Conservation (phyloP, 345 rosid species). For the Salix suchowensis region DNA sequence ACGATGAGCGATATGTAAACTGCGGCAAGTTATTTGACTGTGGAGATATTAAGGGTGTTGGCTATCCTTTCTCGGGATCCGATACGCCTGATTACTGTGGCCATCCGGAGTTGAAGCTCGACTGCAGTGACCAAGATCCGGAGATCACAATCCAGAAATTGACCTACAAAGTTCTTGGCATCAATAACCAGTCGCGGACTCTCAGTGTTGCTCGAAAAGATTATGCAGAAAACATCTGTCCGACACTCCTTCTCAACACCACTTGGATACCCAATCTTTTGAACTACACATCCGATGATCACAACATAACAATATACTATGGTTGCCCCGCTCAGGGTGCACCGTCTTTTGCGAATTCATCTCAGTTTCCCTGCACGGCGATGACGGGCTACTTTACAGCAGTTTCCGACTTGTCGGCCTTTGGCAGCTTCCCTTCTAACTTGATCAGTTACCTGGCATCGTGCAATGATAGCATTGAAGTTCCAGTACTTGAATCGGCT, state of each 20-base stretch:
- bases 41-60: slow-evolving; percentile 12
- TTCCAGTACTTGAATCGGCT: neutral
- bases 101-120: slow-evolving; percentile 11
- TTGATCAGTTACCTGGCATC: fast-evolving
- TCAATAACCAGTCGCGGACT: no score
- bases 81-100: slow-evolving; percentile 22
- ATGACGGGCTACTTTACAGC: slow-evolving; percentile 4
- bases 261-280: neutral
- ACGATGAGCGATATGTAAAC: neutral
- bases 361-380: neutral
- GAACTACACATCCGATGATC: neutral
- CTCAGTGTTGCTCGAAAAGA: slow-evolving; percentile 26
- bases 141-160: slow-evolving; percentile 19
- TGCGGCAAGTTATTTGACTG: slow-evolving; percentile 24
- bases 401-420: neutral
- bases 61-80: slow-evolving; percentile 36
- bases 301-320: slow-evolving; percentile 18
- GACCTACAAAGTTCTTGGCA: slow-evolving; percentile 22
- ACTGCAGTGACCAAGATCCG: slow-evolving; percentile 7
- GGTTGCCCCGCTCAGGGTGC: slow-evolving; percentile 2
- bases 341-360: fast-evolving
- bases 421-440: neutral
- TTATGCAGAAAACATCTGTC: slow-evolving; percentile 19
- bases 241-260: neutral
- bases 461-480: slow-evolving; percentile 10